Conservation (phyloP, 2,329 filamentous ascomycete genomes). For the Lachnellula hyalina region DNA sequence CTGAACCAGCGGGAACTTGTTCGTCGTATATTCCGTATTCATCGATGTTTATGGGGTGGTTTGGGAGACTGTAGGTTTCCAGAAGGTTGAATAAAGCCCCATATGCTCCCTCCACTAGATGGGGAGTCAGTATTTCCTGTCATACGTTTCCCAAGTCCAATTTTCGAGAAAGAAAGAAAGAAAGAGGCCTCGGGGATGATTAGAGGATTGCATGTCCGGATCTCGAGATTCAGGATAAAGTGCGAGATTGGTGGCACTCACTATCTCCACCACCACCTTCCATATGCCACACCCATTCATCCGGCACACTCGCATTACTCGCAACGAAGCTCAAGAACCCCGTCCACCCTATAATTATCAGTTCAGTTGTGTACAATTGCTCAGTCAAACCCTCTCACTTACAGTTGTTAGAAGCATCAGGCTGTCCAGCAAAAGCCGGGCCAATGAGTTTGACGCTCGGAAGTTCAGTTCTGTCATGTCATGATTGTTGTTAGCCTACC, state of each 20-base stretch:
- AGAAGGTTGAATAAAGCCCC: conserved; percentile 26
- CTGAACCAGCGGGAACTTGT: conserved; percentile 16
- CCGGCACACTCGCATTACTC: conserved; percentile 35
- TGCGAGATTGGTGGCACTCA: too few species aligned
- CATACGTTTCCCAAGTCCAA: too few species aligned
- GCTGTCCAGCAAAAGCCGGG: conserved; percentile 33
- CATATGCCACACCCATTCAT: conserved; percentile 41
- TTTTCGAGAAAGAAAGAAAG: too few species aligned
- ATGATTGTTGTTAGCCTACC: neutral
- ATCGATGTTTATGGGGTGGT: conserved; percentile 19
- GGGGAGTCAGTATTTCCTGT: too few species aligned
- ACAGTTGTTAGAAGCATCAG: conserved; percentile 15
- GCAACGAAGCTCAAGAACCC: conserved; percentile 34
- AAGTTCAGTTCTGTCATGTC: neutral
- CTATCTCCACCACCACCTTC: conserved; percentile 30
- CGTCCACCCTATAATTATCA: conserved; percentile 33
- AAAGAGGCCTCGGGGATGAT: too few species aligned
- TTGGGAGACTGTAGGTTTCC: conserved; percentile 16
- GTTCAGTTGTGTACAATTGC: neutral
- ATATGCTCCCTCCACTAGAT: conserved; percentile 24
- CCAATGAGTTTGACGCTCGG: conserved; percentile 29
- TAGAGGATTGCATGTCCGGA: too few species aligned
- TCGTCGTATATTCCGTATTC: conserved; percentile 19
- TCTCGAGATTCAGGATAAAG: too few species aligned
- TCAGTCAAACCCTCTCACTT: neutral